A percentile compares a stretch with the other conserved stretches of the same genome.
Evolutionary conservation across 768 basidiomycete genomes (phyloP).

Genomic region (Naganishia friedmannii): DNA sequence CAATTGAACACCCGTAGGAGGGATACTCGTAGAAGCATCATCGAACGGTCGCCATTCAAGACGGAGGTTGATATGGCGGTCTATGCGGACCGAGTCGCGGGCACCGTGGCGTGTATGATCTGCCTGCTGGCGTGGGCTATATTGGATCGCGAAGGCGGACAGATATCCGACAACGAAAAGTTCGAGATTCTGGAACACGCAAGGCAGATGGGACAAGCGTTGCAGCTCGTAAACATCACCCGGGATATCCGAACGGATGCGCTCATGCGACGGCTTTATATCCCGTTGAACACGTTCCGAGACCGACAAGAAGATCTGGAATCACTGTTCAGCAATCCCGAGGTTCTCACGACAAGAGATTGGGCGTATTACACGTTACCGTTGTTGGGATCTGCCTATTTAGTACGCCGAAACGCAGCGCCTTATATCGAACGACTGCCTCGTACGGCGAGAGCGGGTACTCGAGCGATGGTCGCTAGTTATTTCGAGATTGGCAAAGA

Average conservation of each 20-base stretch:
- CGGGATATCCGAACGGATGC: conserved; percentile 52
- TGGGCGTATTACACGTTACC: conserved; percentile 36
- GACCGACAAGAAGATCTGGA: conserved; percentile 22
- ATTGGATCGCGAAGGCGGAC: conserved; percentile 15
- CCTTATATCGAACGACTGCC: conserved; percentile 41
- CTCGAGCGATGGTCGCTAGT: conserved; percentile 49
- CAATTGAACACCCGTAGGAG: no score
- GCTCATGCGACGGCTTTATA: conserved; percentile 46
- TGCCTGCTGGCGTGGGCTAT: conserved; percentile 51
- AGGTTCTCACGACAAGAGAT: no score
- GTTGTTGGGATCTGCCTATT: conserved; percentile 43
- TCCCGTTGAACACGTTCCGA: conserved; percentile 40
- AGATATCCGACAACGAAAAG: neutral
- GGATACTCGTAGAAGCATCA: neutral
- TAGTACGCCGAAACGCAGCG: conserved; percentile 35
- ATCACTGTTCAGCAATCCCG: conserved; percentile 24
- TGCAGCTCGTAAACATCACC: conserved; percentile 54
- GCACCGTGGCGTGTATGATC: conserved; percentile 52
- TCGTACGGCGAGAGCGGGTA: conserved; percentile 44
- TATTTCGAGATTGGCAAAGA: conserved; percentile 51
- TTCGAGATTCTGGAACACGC: conserved; percentile 32
- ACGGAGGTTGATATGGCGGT: conserved; percentile 46
- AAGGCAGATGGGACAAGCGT: conserved; percentile 52
- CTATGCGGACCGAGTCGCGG: conserved; percentile 53
- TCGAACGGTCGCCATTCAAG: conserved; percentile 42